Conservation (phyloP, 2,329 filamentous ascomycete genomes). For the Penicillium sp. region DNA sequence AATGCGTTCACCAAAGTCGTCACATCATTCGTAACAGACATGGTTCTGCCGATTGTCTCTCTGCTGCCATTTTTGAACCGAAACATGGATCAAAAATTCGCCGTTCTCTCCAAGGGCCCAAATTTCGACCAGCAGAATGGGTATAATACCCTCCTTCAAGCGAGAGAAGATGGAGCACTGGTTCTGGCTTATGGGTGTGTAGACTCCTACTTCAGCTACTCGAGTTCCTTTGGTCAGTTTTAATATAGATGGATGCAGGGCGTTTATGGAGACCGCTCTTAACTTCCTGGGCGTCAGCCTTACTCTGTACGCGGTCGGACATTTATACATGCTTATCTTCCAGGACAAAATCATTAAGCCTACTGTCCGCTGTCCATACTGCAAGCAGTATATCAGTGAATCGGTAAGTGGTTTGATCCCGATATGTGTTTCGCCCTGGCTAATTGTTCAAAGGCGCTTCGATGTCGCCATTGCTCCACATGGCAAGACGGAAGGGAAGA, state of each 20-base stretch:
- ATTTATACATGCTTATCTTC: constrained; percentile 59
- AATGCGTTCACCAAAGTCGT: constrained; percentile 69
- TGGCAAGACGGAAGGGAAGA: constrained; percentile 58
- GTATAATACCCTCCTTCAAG: constrained; percentile 69
- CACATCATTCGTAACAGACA: constrained; percentile 68
- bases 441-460: constrained; percentile 35
- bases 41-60: constrained; percentile 67
- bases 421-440: neutral
- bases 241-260: constrained; percentile 2
- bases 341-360: constrained; percentile 69
- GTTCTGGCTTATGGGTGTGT: constrained; percentile 67
- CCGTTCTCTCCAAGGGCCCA: constrained; percentile 59
- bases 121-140: constrained; percentile 50
- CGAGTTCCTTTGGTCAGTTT: neutral
- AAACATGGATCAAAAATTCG: constrained; percentile 73
- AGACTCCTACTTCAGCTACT: neutral
- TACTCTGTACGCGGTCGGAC: constrained; percentile 62
- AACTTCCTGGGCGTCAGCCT: constrained; percentile 66
- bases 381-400: constrained; percentile 51
- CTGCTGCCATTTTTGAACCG: constrained; percentile 66
- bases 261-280: constrained; percentile 48
- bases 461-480: constrained; percentile 57
- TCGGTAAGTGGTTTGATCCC: constrained; percentile 47
- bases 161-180: constrained; percentile 67
- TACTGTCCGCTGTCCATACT: constrained; percentile 62